Base-by-base conservation (phyloP, 768 basidiomycete species). In the Rhizopogon roseolus region DNA sequence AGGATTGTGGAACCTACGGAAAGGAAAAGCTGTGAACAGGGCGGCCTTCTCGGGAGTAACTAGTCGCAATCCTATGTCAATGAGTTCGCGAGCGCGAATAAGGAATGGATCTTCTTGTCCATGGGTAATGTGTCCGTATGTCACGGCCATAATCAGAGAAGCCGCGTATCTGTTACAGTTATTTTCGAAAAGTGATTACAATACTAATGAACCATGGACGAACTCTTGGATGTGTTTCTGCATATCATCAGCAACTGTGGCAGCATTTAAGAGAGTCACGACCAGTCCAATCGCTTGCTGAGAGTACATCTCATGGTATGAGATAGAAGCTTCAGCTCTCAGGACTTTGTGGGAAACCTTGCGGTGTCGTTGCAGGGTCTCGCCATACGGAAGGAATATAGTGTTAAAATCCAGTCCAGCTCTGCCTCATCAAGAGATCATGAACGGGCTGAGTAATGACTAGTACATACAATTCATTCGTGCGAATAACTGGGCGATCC, bases 371-470 rank as follows among this genome's bases (percentile, higher is more conserved):
- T 50, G 52, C 53, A 59, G 52, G 6, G 28, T 14, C 8, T 51
- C 49, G 13, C 60, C 60, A 39, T 61, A 61, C 17, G 54, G 55
- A 34, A 60, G 52, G 17, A 59, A 32, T 2, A 37, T 29, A 22
- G 54, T 50, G 38, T 39, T 53, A 50, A 59, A 59, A 49, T 45
- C 41, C 22, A 55, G 46, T 50, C 57, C 54, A 41, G 49, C 22
- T 25, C 54, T 55, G 32, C 34, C n/a, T 34, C n/a, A 9, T 11
- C 19, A 10, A 29, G 9, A 16, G 37, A 37, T 14, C 8, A 16
- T 16, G 28, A 36, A 25, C 4, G 7, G 29, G 29, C 8, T 6
- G 44, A 38, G 22, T n/a, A 4, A 32, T 16, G 17, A 16, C 11
- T 7, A 13, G 27, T 0, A 34, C 39, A 29, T 42, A 52, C 41